Conservation (phyloP, 2,329 filamentous ascomycete genomes). For the Diaporthe nobilis region DNA sequence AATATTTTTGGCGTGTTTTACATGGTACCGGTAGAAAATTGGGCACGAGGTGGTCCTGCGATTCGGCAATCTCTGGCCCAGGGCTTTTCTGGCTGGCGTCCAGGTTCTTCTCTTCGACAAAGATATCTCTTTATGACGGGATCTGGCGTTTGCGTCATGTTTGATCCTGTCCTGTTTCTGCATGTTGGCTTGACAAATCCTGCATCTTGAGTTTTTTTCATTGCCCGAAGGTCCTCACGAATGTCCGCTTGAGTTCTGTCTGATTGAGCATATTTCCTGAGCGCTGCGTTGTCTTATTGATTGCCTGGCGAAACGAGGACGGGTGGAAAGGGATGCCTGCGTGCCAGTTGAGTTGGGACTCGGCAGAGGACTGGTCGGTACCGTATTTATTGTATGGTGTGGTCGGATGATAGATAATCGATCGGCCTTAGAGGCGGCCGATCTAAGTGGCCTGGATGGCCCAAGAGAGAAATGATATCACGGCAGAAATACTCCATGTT, state of each 20-base stretch:
- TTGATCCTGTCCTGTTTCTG: conserved; percentile 26
- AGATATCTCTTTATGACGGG: conserved; percentile 19
- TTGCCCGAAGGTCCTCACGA: conserved; percentile 42
- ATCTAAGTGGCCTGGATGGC: conserved; percentile 5
- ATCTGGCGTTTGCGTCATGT: conserved; percentile 26
- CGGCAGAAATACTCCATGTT: conserved; percentile 32
- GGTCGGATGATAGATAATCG: conserved; percentile 30
- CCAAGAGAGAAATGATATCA: conserved; percentile 40
- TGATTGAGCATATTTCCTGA: conserved; percentile 31
- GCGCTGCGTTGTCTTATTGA: conserved; percentile 40
- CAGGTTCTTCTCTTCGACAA: conserved; percentile 14
- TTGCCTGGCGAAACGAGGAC: conserved; percentile 16
- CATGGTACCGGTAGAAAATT: conserved; percentile 19
- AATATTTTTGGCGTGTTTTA: conserved; percentile 9
- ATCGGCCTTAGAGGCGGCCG: conserved; percentile 34
- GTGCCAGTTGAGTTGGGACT: conserved; percentile 16
- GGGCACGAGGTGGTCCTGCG: not conserved
- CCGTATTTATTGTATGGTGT: conserved; percentile 18
- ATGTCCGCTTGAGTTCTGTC: conserved; percentile 7
- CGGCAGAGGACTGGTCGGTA: not conserved
- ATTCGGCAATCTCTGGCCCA: not conserved
- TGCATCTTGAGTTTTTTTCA: conserved; percentile 43
- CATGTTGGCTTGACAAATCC: conserved; percentile 35
- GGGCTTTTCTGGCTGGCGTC: conserved; percentile 27
- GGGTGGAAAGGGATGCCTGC: conserved; percentile 2